A percentile compares a stretch with the other conserved stretches of the same genome.
Conservation (phyloP, 441 rosid species). For the Hura crepitans region DNA sequence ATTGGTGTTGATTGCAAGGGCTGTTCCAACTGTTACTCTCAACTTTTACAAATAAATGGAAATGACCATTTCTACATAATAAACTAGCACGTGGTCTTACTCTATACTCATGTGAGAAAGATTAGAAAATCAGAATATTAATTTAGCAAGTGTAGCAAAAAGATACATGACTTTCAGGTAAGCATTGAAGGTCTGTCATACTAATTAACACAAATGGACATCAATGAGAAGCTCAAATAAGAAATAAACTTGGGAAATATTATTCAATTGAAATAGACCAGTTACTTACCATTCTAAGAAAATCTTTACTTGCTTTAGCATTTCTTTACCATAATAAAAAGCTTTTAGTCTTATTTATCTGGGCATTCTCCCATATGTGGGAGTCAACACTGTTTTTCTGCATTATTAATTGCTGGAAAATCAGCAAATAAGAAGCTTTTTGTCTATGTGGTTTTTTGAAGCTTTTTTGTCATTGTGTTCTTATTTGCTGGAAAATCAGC, state of each 20-base stretch:
- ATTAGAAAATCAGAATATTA: background rate
- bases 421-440: too few species aligned
- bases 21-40: background rate
- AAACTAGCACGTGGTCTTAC: too few species aligned
- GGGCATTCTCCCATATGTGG: too few species aligned
- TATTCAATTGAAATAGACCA: background rate
- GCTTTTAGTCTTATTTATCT: too few species aligned
- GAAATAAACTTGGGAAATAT: background rate
- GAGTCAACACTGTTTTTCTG: too few species aligned
- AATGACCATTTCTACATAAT: background rate
- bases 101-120: background rate
- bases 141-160: background rate
- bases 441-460: too few species aligned
- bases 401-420: too few species aligned
- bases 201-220: background rate
- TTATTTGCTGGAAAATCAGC: too few species aligned
- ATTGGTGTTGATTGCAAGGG: background rate
- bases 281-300: background rate
- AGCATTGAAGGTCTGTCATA: background rate
- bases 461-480: too few species aligned
- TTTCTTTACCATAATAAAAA: too few species aligned
- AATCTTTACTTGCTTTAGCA: background rate
- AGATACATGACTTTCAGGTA: background rate
- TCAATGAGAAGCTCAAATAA: background rate
- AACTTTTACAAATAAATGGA: background rate